A percentile compares a stretch with the other conserved stretches of the same genome.
These are phyloP conservation scores for Penicillium fuscoglaucum DNA, from an alignment of 2,329 filamentous ascomycete species.

Conservation along the genomic window DNA sequence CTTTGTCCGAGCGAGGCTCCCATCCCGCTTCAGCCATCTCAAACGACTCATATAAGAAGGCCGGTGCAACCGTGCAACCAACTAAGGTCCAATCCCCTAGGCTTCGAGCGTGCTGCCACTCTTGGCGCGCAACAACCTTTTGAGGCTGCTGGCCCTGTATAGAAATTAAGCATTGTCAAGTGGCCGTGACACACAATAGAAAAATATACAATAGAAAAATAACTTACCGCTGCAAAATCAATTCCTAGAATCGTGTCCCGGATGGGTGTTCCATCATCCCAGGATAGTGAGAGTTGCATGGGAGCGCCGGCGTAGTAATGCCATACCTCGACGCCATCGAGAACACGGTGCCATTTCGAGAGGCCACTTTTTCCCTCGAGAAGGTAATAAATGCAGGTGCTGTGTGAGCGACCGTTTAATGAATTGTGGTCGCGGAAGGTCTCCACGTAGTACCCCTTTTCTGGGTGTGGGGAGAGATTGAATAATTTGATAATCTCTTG, in stretches of 20 bases:
- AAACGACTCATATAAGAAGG: constrained; percentile 23
- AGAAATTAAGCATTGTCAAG: background rate
- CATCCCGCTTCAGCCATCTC: constrained; percentile 31
- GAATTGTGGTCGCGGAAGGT: constrained; percentile 47
- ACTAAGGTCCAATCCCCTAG: constrained; percentile 53
- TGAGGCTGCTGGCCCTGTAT: constrained; percentile 45
- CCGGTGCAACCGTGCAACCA: constrained; percentile 24
- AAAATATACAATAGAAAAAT: background rate
- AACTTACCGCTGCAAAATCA: constrained; percentile 40
- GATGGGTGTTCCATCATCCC: constrained; percentile 42
- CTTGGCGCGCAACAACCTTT: constrained; percentile 41
- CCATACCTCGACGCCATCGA: constrained; percentile 53
- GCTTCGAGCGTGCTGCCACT: constrained; percentile 52
- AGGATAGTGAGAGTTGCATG: constrained; percentile 48
- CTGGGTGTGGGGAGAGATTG: constrained; percentile 46
- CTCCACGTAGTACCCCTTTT: constrained; percentile 53
- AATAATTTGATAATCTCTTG: constrained; percentile 49
- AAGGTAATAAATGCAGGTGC: constrained; percentile 57
- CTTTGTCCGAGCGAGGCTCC: constrained; percentile 3
- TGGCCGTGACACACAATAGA: background rate
- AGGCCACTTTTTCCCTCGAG: constrained; percentile 47
- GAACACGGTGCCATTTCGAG: constrained; percentile 54
- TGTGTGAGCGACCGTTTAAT: constrained; percentile 42
- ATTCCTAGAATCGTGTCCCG: constrained; percentile 42
- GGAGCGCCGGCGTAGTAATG: constrained; percentile 57